These are phyloP conservation scores for Kodamaea kaohsiungensis DNA, from an alignment of 805 yeast genomes.

Conservation along the genomic window DNA sequence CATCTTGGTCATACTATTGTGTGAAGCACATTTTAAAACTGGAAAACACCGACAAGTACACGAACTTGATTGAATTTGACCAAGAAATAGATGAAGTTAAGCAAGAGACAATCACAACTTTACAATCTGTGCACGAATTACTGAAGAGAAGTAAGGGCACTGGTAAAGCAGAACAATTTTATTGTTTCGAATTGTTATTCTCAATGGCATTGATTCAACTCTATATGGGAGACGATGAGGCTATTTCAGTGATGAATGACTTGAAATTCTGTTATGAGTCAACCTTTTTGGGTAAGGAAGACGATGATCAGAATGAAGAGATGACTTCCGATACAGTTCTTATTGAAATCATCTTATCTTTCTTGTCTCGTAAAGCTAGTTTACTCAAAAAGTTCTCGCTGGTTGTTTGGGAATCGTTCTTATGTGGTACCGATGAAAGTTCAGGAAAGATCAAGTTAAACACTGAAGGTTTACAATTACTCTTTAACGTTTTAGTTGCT, in stretches of 20 bases:
- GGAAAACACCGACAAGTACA: constrained; percentile 22
- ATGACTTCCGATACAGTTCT: constrained; percentile 33
- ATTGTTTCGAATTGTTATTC: constrained; percentile 73
- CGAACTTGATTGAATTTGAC: constrained; percentile 49
- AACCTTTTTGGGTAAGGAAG: constrained; percentile 34
- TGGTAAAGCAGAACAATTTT: constrained; percentile 37
- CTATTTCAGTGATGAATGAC: constrained; percentile 73
- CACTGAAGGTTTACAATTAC: constrained; percentile 34
- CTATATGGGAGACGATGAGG: constrained; percentile 75
- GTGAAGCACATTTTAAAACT: constrained; percentile 36
- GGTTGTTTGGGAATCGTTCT: constrained; percentile 43
- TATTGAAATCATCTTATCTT: constrained; percentile 47
- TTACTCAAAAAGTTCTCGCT: constrained; percentile 38
- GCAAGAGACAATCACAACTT: constrained; percentile 47
- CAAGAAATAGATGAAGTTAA: constrained; percentile 54
- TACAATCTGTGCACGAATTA: constrained; percentile 33
- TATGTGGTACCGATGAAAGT: constrained; percentile 31
- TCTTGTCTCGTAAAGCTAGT: constrained; percentile 40
- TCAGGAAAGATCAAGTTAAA: constrained; percentile 27
- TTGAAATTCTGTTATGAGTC: constrained; percentile 59
- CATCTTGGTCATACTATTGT: constrained; percentile 64
- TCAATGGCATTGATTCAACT: constrained; percentile 78
- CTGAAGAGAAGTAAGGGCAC: constrained; percentile 32
- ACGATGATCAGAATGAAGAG: constrained; percentile 28
- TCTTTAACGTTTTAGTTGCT: constrained; percentile 43